phyloP scores from a whole-genome alignment of 176 grass and related monocot species.

The Oryza officinalis region DNA sequence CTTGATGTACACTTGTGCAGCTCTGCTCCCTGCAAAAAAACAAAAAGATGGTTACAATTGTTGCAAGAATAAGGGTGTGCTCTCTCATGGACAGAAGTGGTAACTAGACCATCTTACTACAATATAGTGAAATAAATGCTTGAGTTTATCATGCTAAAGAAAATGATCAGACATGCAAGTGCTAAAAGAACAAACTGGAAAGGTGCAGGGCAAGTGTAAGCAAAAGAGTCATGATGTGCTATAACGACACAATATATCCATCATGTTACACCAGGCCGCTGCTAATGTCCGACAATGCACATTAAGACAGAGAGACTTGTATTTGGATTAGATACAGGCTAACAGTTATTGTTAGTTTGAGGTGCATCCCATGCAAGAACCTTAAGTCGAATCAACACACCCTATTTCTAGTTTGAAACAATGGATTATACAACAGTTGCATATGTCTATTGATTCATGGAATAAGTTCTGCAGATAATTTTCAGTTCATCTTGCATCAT shows the following conservation, averaged over 20 bases:
- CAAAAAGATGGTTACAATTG: conserved; percentile 18
- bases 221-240: not conserved
- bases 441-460: not conserved
- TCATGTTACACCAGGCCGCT: not conserved
- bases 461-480: not conserved
- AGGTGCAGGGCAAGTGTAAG: not conserved
- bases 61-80: not conserved
- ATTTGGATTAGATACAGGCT: not conserved
- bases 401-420: not conserved
- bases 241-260: not conserved
- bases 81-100: not conserved
- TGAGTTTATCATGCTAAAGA: not conserved
- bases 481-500: not conserved
- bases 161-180: not conserved
- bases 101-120: conserved; percentile 12
- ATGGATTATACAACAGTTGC: not conserved
- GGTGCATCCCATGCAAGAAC: not conserved
- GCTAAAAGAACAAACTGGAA: conserved; percentile 1
- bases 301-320: not conserved
- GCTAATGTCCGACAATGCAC: not conserved
- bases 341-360: not conserved
- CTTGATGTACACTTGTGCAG: conserved; percentile 80
- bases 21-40: conserved; percentile 78
- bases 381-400: not conserved
- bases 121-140: not conserved